Evolutionary conservation across 192 early-diverging fungal species (phyloP), one percentile per base, ranked within the genome.

Genomic region (Jimgerdemannia flammicorona): DNA sequence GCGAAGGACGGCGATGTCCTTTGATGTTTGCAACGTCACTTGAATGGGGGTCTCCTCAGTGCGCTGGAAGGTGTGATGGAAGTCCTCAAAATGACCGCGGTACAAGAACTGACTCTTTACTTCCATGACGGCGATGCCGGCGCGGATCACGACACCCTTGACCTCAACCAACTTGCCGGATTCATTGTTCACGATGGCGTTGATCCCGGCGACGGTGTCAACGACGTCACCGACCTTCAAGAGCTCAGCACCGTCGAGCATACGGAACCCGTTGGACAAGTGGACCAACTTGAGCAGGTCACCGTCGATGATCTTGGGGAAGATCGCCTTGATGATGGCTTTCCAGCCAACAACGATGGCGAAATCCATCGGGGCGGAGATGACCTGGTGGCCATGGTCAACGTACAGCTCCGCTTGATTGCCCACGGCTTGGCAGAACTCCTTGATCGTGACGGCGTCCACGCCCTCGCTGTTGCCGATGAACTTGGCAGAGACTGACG

Each of bases 301-400:
- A 66, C 95, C 96, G 80, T 98, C 94, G 72, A 98, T 95, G 39
- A 94, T 92, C 82, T 94, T 93, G 69, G 95, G 94, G 86, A 96
- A 89, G 70, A 98, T 95, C 29, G 94, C 95, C 85, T 93, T 93
- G 80, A 96, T 93, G 71, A 97, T 93, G 44, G 92, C 87, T 88
- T 91, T 88, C 95, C 95, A 93, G 44, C 92, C 95, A 70, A 94
- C 93, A 70, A 96, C 94, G 73, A 98, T 98, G 71, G 93, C 95
- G 84, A 95, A 97, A 85, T 97, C 95, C 93, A 98, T 92, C 29
- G 97, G 97, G 64, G 92, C 90, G 76, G 83, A 87, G 40, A 90
- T 80, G 40, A 90, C 82, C 81, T 91, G 87, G 75, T 90, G 91
- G 75, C 91, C 91, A 76, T 89, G 91, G 43, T 93, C 92, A 70